Base-by-base conservation (phyloP, 2,329 filamentous ascomycete species). In the Emmonsiellopsis sp. region DNA sequence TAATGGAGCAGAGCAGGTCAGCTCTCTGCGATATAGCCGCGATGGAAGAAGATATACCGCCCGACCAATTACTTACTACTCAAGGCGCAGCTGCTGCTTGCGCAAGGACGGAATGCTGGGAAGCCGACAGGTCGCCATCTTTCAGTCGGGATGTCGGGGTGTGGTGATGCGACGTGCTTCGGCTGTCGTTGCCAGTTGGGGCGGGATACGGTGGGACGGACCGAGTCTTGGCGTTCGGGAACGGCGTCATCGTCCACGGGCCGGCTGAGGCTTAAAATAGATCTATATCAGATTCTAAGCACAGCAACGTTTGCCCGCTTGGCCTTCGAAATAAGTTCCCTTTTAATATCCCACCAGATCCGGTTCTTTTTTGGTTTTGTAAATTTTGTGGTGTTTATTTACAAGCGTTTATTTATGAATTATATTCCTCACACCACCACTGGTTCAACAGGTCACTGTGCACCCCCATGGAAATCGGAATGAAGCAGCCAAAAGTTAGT, bases 11-110 rank as follows among this genome's bases (percentile, higher is more conserved):
- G 15, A 10, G 10, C 16, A 11, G 15, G 32, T 38, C 16, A 51
- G 50, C 40, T 11, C 16, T 44, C 20, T 42, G 20, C 37, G 15
- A 50, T 13, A 16, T 20, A 51, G 40, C 37, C 56, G 50, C 62
- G 62, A 54, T 43, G 34, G 8, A 30, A 20, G 20, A 26, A 26
- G 20, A 26, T 26, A 26, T 26, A 26, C 1, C 20, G 20, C 20
- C 20, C 20, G 20, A 26, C 20, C 20, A 26, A 31, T 4, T n/a
- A 62, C 85, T 61, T 76, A 93, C 88, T 92, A 93, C 73, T 93
- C 89, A 55, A 88, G 79, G 41, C 90, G 77, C 49, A 93, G 79
- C 65, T 90, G 85, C 69, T 93, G 87, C 68, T 79, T 83, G 63
- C 85, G 81, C 64, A 91, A 74, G 31, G 78, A 78, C 37, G 74